A percentile compares a stretch with the other conserved stretches of the same genome.
These are phyloP conservation scores for Hypoxylon sp. DNA, from an alignment of 2,329 filamentous ascomycete species.

Conservation along the genomic window DNA sequence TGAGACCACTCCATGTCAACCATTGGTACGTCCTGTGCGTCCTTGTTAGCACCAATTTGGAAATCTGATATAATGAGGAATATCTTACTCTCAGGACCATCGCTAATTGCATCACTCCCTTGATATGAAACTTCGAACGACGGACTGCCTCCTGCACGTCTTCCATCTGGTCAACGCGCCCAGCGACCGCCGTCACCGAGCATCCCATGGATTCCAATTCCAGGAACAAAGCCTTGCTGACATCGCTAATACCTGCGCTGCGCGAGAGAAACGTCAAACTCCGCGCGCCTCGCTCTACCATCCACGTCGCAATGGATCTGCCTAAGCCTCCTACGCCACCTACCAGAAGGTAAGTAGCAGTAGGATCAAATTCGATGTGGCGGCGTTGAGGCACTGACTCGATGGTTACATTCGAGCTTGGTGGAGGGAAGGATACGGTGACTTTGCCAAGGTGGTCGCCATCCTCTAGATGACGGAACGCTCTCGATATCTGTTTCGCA, in stretches of 20 bases:
- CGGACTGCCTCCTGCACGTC: conserved; percentile 41
- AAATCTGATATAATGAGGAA: not conserved
- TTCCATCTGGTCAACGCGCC: conserved; percentile 37
- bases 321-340: conserved; percentile 55
- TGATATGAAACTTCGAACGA: conserved; percentile 37
- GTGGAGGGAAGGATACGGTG: conserved; percentile 51
- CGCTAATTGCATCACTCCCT: conserved; percentile 48
- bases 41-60: conserved; percentile 22
- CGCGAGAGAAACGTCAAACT: conserved; percentile 59
- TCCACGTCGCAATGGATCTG: conserved; percentile 49
- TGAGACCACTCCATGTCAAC: conserved; percentile 52
- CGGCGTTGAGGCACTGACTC: conserved; percentile 30
- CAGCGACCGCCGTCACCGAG: conserved; percentile 34
- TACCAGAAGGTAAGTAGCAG: conserved; percentile 52
- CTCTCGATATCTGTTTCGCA: conserved; percentile 51
- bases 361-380: conserved; percentile 30
- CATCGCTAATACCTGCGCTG: conserved; percentile 43
- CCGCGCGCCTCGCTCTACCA: conserved; percentile 58
- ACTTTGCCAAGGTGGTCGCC: conserved; percentile 62
- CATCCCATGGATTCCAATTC: conserved; percentile 48
- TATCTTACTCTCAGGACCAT: conserved; percentile 46
- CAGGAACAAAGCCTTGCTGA: conserved; percentile 37
- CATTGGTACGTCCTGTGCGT: conserved; percentile 35
- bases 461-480: conserved; percentile 58
- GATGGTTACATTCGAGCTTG: conserved; percentile 9